A percentile compares a stretch with the other conserved stretches of the same genome.
These are phyloP conservation scores for Cryptosporidium meleagridis DNA, from an alignment of 169 alveolate genomes.

Conservation along the genomic window DNA sequence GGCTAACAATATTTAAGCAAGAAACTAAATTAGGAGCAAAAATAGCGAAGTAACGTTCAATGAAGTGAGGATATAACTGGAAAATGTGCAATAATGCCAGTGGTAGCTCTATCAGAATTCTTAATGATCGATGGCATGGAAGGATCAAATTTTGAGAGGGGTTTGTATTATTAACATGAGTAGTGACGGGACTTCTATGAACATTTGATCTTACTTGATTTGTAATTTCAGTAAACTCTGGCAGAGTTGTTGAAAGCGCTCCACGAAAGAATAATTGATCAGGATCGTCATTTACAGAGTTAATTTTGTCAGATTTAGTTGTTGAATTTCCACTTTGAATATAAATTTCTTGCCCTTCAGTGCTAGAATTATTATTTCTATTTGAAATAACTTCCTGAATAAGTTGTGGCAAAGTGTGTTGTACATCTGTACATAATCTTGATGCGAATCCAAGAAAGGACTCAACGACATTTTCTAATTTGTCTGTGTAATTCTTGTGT, in stretches of 20 bases:
- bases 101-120: constrained; percentile 63
- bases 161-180: background rate
- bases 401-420: constrained; percentile 54
- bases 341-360: constrained; percentile 23
- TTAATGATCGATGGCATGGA: constrained; percentile 66
- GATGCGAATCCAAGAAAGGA: constrained; percentile 73
- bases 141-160: constrained; percentile 5
- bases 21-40: constrained; percentile 73
- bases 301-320: constrained; percentile 30
- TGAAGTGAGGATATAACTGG: constrained; percentile 66
- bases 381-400: constrained; percentile 63
- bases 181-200: constrained; percentile 9
- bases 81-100: constrained; percentile 68
- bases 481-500: constrained; percentile 55
- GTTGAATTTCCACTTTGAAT: constrained; percentile 17
- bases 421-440: constrained; percentile 68
- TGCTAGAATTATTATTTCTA: background rate
- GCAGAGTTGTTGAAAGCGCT: constrained; percentile 26
- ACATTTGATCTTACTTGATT: constrained; percentile 59
- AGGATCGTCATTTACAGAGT: constrained; percentile 26
- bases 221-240: constrained; percentile 53
- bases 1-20: constrained; percentile 48
- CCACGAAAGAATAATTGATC: constrained; percentile 58
- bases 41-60: constrained; percentile 65
- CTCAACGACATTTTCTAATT: constrained; percentile 39